Conservation (phyloP, 2,329 filamentous ascomycete genomes). For the Botrytis hyacinthi region DNA sequence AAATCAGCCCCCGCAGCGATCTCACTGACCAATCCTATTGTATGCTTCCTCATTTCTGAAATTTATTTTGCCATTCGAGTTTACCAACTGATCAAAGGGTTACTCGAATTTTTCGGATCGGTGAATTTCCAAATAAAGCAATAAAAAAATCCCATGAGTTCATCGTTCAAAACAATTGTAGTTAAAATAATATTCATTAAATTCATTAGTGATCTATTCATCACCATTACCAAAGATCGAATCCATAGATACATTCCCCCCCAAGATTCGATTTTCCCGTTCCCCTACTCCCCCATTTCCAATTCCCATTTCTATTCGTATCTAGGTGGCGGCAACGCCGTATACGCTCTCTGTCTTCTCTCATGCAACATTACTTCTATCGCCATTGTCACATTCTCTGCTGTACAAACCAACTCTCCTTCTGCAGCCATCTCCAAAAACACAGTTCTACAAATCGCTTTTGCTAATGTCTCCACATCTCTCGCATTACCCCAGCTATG, state of each 20-base stretch:
- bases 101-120: background rate
- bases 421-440: constrained; percentile 17
- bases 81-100: background rate
- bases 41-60: too few species aligned
- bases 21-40: background rate
- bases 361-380: constrained; percentile 24
- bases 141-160: background rate
- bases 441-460: constrained; percentile 20
- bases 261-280: background rate
- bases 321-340: background rate
- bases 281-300: background rate
- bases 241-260: background rate
- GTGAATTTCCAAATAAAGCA: background rate
- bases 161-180: background rate
- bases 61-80: background rate
- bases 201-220: background rate
- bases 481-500: constrained; percentile 29
- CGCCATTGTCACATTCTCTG: constrained; percentile 1
- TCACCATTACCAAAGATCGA: background rate
- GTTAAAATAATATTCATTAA: background rate
- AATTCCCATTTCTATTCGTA: constrained; percentile 2
- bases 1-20: background rate
- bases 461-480: constrained; percentile 29
- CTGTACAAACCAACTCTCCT: constrained; percentile 17
- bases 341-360: constrained; percentile 6